These are phyloP conservation scores for Phytophthora pinifolia DNA, from an alignment of 352 stramenopile species.

Conservation along the genomic window DNA sequence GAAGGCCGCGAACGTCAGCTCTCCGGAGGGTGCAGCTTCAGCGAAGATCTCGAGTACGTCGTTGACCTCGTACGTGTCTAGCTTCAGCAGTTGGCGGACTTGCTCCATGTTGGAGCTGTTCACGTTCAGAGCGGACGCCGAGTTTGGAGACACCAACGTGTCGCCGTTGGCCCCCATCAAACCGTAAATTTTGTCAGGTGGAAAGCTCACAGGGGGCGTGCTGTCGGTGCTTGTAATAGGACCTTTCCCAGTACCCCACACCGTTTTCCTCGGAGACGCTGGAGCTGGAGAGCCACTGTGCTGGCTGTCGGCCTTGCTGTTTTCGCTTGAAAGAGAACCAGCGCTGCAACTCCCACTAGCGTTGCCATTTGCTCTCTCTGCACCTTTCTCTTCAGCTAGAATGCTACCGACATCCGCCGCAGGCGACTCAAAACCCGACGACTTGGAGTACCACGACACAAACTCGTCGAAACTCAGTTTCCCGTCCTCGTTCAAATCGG, in stretches of 20 bases:
- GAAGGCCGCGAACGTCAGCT: conserved; percentile 80
- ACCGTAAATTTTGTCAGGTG: conserved; percentile 42
- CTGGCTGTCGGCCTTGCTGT: conserved; percentile 16
- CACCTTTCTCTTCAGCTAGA: conserved; percentile 18
- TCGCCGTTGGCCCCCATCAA: conserved; percentile 41
- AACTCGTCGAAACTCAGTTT: conserved; percentile 89
- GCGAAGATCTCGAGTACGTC: conserved; percentile 90
- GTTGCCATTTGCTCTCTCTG: conserved; percentile 17
- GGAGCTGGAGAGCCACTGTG: conserved; percentile 20
- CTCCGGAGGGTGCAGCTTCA: conserved; percentile 73
- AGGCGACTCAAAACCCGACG: conserved; percentile 45
- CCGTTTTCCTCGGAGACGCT: conserved; percentile 31
- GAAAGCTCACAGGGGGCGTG: conserved; percentile 32
- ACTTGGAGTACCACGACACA: conserved; percentile 79
- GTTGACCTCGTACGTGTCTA: conserved; percentile 87
- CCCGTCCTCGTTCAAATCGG: conserved; percentile 77
- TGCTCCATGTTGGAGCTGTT: conserved; percentile 80
- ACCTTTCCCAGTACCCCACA: conserved; percentile 23
- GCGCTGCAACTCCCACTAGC: conserved; percentile 15
- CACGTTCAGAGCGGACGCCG: conserved; percentile 54
- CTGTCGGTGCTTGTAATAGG: conserved; percentile 7
- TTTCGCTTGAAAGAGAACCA: conserved; percentile 9
- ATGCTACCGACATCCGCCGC: conserved; percentile 34
- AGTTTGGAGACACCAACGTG: conserved; percentile 44
- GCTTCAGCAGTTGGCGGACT: conserved; percentile 72